Base-by-base conservation (phyloP, 2,329 filamentous ascomycete species). In the Zasmidium citrigriseum region DNA sequence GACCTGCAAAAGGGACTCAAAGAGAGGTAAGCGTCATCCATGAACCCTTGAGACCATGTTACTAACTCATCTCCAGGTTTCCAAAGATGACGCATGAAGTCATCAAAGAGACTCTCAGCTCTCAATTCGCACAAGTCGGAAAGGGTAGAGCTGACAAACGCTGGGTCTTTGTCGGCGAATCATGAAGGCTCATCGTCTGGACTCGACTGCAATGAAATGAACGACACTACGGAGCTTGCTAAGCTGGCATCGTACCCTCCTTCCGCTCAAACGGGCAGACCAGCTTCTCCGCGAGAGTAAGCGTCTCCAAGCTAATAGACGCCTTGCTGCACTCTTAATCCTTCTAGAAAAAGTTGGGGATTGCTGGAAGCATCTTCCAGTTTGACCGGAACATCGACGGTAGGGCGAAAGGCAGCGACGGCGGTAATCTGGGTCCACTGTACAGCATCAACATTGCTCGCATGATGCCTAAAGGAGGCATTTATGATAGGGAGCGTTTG, bases 1-100 rank as follows among this genome's bases (percentile, higher is more conserved):
- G 90, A 89, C 7, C 76, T 95, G 65, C 80, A 91, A 9, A 90
- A 93, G 72, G 81, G 89, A 4, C 74, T 96, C 60, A 90, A 91
- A 73, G 87, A 89, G 70, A 82, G 85, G 78, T 84, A 73, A 59
- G 78, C 67, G n/a, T 14, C 9, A 7, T 21, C 23, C n/a, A 38
- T 45, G 29, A 14, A 44, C 2, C 11, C 3, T 45, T 38, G 24
- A 3, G 45, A 44, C 20, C 12, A 47, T 18, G 22, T 25, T 25
- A 45, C 58, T 69, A 46, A 68, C 52, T 41, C 55, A 9, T 51
- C 25, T 3, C 12, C 64, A 85, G 83, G 65, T 91, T 93, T 64
- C 85, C 87, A 1, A 87, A 87, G 61, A 82, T 87, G 47, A 84
- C 87, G 1, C 90, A 88, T 67, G 84, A 86, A 20, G 83, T 86